Evolutionary conservation across 2,329 filamentous ascomycete species (phyloP), one percentile per base, ranked within the genome.

Genomic region (Thermothelomyces thermophilus): DNA sequence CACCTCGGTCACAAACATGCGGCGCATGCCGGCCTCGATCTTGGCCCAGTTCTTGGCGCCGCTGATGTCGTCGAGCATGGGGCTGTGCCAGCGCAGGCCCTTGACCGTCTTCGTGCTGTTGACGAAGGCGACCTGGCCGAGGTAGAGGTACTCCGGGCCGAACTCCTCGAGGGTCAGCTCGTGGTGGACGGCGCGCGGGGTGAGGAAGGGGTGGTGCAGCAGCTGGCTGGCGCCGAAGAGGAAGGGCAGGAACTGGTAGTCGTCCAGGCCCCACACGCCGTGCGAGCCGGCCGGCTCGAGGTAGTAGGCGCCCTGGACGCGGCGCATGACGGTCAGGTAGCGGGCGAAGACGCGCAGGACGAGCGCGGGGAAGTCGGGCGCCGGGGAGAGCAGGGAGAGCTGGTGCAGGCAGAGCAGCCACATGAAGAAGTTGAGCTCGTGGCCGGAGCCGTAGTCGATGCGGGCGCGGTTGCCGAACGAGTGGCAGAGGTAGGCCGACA

Each of bases 21-120:
- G 87, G 53, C 87, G 80, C 94, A 98, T 97, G 6, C 93, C 93
- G 22, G 77, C 85, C 66, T 97, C 90, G 43, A 98, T 86, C 73
- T 98, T 98, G 57, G 69, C 72, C 93, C 93, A 98, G 34, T 77
- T 87, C 66, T 88, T 90, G 14, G 91, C 86, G 1, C 88, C 84
- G 3, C 87, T 93, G 57, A 98, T 98, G 66, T 98, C 93, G 64
- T 98, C 93, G 16, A 98, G 80, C 94, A 98, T 97, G 3, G 94
- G 93, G 56, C 85, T 90, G 63, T 98, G 94, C 93, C 93, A 98
- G 39, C 93, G 80, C 53, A 98, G 72, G 1, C 90, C 91, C 63
- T 94, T 89, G 51, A 96, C 90, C 1, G 89, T 95, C 74, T 98
- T 98, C 51, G 95, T 94, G 59, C 83, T 87, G 69, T 97, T 96